phyloP scores from a whole-genome alignment of 108 stramenopile species.

The Mayamaea pseudoterrestris region DNA sequence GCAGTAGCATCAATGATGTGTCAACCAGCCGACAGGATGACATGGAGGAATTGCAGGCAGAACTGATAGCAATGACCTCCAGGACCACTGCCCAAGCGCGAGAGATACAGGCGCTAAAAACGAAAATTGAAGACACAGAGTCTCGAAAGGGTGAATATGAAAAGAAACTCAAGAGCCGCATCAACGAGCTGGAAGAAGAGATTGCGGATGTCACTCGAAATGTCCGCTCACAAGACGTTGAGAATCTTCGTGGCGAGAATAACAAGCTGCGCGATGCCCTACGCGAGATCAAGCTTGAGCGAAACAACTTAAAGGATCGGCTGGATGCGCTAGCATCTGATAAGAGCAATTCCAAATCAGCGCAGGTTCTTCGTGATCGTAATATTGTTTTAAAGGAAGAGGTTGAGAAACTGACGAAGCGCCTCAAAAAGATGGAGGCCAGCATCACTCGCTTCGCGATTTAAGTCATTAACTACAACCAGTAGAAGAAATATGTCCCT shows the following conservation, averaged over 20 bases:
- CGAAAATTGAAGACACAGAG: slow-evolving; percentile 15
- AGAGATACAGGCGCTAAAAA: slow-evolving; percentile 21
- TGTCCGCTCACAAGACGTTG: not conserved
- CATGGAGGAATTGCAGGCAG: slow-evolving; percentile 24
- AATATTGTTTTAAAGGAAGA: slow-evolving; percentile 28
- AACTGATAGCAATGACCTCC: slow-evolving; percentile 23
- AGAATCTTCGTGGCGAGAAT: slow-evolving; percentile 19
- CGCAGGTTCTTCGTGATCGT: slow-evolving; percentile 26
- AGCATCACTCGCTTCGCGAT: slow-evolving; percentile 12
- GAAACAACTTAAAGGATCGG: slow-evolving; percentile 17
- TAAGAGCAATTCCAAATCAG: slow-evolving; percentile 16
- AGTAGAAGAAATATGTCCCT: too few relatives aligned
- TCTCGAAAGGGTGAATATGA: slow-evolving; percentile 11
- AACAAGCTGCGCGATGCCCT: slow-evolving; percentile 19
- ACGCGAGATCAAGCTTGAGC: slow-evolving; percentile 17
- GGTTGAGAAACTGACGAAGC: slow-evolving; percentile 31
- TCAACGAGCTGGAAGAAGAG: slow-evolving; percentile 11
- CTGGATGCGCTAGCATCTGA: slow-evolving; percentile 13
- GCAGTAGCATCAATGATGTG: slow-evolving; percentile 22
- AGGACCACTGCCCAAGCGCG: slow-evolving; percentile 15
- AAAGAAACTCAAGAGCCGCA: not conserved
- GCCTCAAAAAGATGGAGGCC: slow-evolving; percentile 16
- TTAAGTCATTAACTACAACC: too few relatives aligned
- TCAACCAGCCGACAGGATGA: slow-evolving; percentile 17
- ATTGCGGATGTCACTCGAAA: not conserved